Evolutionary conservation across 139 green algal genomes (phyloP).

Genomic region (Coelastrella sp.): DNA sequence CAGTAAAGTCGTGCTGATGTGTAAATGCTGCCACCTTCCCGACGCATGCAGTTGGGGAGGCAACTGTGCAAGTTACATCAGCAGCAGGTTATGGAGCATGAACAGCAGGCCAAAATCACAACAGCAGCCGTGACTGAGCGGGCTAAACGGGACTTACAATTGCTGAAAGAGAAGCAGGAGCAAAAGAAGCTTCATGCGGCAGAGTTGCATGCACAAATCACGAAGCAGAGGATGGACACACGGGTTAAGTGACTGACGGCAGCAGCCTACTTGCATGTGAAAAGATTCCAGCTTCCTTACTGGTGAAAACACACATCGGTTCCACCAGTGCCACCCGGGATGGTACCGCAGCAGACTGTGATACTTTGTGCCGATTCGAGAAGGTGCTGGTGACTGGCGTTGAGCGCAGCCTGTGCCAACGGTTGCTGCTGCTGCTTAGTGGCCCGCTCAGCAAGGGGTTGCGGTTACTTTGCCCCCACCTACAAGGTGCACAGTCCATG

Average conservation of each 20-base stretch:
- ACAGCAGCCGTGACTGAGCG: neutral
- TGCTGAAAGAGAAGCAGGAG: conserved; percentile 30
- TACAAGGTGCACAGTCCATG: too few species aligned
- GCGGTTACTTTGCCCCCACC: too few species aligned
- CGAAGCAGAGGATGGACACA: neutral
- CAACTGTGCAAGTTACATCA: neutral
- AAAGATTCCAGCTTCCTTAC: neutral
- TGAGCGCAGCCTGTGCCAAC: too few species aligned
- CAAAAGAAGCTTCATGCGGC: neutral
- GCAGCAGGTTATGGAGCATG: neutral
- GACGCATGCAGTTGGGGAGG: too few species aligned
- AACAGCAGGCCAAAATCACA: neutral
- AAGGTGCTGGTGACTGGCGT: too few species aligned
- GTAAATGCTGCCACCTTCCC: too few species aligned
- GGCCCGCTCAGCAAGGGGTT: too few species aligned
- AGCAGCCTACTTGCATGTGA: neutral
- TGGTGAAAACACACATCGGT: neutral
- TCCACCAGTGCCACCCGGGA: too few species aligned
- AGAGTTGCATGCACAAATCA: neutral
- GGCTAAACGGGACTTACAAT: conserved; percentile 6
- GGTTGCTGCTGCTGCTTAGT: too few species aligned
- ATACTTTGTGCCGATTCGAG: too few species aligned
- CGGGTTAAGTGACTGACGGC: neutral
- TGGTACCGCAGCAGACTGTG: too few species aligned
- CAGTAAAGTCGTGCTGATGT: too few species aligned